Base-by-base conservation (phyloP, 768 basidiomycete genomes). In the Tephrocybe sp. region DNA sequence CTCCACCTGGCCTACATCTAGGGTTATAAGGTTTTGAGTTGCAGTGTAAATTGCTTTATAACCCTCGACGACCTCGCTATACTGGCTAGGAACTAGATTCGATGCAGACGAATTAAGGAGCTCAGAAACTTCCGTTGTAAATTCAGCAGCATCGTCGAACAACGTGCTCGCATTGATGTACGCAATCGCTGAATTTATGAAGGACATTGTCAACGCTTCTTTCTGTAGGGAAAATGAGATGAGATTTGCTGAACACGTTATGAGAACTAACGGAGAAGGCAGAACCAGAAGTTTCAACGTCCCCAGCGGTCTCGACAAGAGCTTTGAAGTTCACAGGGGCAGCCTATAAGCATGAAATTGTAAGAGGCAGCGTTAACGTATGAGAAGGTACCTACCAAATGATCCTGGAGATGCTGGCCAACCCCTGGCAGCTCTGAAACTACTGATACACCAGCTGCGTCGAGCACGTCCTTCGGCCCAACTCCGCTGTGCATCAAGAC, bases 131-230 rank as follows among this genome's bases (percentile, higher is more conserved):
- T 18, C 26, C 22, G 18, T 42, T 32, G 46, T 34, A 31, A 57
- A 57, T 24, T 49, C 48, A 15, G 22, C 26, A 21, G 52, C 25
- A 41, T 42, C 52, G 35, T 66, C 72, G 51, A 82, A 68, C 24
- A 81, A 71, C 27, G 64, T 64, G 30, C 76, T 73, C 52, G 73
- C 66, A 64, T 83, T 83, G 56, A 76, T 70, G 59, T 83, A 87
- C 7, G 78, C 79, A 32, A 79, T 80, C 4, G 83, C 84, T 26
- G 80, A 76, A 70, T 86, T 87, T 61, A 85, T 70, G 62, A 77
- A 80, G 4, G 82, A 84, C 12, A 74, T 57, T 64, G 79, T 80
- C 46, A 65, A 64, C 2, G 67, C 44, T 4, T 66, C 56, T 48
- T 59, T 62, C 63, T n/a, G n/a, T n/a, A n/a, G n/a, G 69, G 35